phyloP scores from a whole-genome alignment of 2,329 filamentous ascomycete genomes.

The Colletotrichum siamense region DNA sequence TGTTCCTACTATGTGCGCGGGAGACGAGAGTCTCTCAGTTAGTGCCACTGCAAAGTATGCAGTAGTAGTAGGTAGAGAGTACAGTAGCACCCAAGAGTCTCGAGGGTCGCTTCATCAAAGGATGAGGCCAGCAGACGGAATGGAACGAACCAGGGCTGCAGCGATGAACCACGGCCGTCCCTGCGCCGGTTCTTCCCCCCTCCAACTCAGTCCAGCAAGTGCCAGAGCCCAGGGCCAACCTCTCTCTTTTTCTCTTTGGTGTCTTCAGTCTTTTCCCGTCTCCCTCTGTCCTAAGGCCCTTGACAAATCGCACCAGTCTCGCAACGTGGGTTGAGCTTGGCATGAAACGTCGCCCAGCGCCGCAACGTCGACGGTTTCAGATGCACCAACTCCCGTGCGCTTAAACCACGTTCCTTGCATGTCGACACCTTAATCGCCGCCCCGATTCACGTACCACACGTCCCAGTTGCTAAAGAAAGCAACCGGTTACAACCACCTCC shows the following conservation, averaged over 20 bases:
- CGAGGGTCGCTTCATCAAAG: background rate
- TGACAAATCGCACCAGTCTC: conserved; percentile 18
- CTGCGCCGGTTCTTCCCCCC: background rate
- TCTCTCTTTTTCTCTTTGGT: background rate
- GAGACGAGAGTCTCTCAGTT: background rate
- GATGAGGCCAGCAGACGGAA: background rate
- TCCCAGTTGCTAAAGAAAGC: conserved; percentile 20
- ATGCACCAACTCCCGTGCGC: conserved; percentile 20
- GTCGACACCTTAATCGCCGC: conserved; percentile 16
- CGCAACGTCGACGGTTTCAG: conserved; percentile 23
- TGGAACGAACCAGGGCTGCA: conserved; percentile 3
- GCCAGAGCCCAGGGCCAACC: background rate
- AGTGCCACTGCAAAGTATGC: background rate
- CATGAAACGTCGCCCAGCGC: conserved; percentile 21
- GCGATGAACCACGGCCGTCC: conserved; percentile 11
- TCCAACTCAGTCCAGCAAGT: background rate
- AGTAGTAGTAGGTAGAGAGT: background rate
- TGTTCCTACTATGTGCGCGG: background rate
- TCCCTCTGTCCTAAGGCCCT: background rate
- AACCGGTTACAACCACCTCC: conserved; percentile 12
- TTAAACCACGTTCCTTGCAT: conserved; percentile 22
- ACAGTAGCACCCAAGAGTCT: background rate
- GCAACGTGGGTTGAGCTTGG: conserved; percentile 17
- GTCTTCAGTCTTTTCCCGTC: background rate
- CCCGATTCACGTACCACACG: conserved; percentile 15